Evolutionary conservation across 352 stramenopile genomes (phyloP).

Genomic region (Phytophthora europaea): DNA sequence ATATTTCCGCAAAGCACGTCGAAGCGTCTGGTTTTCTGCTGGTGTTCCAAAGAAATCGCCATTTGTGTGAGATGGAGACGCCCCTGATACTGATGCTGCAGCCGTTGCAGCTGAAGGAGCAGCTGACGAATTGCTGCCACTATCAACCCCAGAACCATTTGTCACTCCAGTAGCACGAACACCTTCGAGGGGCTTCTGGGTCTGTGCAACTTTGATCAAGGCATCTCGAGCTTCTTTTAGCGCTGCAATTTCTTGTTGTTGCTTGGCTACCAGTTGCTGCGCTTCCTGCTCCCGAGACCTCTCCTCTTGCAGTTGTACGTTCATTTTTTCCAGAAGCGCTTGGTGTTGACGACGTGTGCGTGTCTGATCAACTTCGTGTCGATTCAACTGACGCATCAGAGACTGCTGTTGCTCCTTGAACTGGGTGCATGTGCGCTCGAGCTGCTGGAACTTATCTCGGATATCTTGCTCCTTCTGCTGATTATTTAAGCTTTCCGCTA

Average conservation of each 20-base stretch:
- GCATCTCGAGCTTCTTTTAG: conserved; percentile 29
- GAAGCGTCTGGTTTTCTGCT: conserved; percentile 63
- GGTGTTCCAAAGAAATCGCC: conserved; percentile 43
- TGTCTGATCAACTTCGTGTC: conserved; percentile 39
- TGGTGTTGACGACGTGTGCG: conserved; percentile 48
- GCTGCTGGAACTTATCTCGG: conserved; percentile 42
- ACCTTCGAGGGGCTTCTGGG: conserved; percentile 23
- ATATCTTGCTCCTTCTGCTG: conserved; percentile 58
- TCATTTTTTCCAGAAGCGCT: conserved; percentile 40
- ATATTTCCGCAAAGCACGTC: conserved; percentile 63
- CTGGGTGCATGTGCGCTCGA: conserved; percentile 40
- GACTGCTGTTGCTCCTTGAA: conserved; percentile 39
- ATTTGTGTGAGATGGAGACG: conserved; percentile 23
- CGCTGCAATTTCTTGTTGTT: conserved; percentile 27
- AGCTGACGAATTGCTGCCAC: not conserved
- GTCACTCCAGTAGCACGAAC: not conserved
- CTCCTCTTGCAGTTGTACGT: conserved; percentile 27
- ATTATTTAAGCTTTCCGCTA: conserved; percentile 31
- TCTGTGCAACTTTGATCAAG: conserved; percentile 18
- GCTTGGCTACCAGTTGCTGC: conserved; percentile 25
- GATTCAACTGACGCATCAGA: conserved; percentile 44
- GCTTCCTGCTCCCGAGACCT: conserved; percentile 13
- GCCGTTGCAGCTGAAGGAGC: not conserved
- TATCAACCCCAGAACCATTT: not conserved
- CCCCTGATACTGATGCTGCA: not conserved